Base-by-base conservation (phyloP, 2,329 filamentous ascomycete genomes). In the Diaporthe amygdali region DNA sequence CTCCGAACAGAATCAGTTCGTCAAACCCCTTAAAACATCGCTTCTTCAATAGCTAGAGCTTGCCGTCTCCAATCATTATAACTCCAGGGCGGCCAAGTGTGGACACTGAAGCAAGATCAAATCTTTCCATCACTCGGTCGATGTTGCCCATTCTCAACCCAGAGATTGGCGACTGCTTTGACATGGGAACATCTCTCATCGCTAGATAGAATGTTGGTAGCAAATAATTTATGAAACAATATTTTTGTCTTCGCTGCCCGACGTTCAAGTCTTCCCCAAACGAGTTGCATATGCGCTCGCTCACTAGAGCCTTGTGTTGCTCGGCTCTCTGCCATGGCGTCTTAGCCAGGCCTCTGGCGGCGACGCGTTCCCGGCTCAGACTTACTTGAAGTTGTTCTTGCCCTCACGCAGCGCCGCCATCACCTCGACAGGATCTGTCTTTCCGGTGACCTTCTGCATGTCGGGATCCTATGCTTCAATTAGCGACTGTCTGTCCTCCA, bases 361-460 rank as follows among this genome's bases (percentile, higher is more conserved):
- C 67, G 56, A 46, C 34, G 47, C 6, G n/a, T 15, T 37, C 49
- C 34, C 32, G 63, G 41, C 72, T 46, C 49, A 37, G 30, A 84
- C 86, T 89, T 84, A 89, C 84, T 87, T 88, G 81, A 90, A 90
- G 81, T 86, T 89, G 79, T 97, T 95, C 90, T 98, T 99, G 92
- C 97, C 92, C 82, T 97, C 94, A 68, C 96, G 88, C 77, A 98
- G 84, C 77, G 92, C 92, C 39, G 88, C 88, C 93, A 99, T 97
- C 20, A 98, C 95, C 63, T 93, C 90, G 2, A 96, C 86, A 0
- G 95, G 92, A 49, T 95, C 89, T 0, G 89, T 94, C 84, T 94
- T 91, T 51, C 94, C 94, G 0, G 94, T 96, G 14, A 89, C 92
- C 82, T 94, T 93, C 79, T 97, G 94, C 68, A 99, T 92, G 73